Conservation (phyloP, 805 yeast species). For the Nadsonia fulvescens region DNA sequence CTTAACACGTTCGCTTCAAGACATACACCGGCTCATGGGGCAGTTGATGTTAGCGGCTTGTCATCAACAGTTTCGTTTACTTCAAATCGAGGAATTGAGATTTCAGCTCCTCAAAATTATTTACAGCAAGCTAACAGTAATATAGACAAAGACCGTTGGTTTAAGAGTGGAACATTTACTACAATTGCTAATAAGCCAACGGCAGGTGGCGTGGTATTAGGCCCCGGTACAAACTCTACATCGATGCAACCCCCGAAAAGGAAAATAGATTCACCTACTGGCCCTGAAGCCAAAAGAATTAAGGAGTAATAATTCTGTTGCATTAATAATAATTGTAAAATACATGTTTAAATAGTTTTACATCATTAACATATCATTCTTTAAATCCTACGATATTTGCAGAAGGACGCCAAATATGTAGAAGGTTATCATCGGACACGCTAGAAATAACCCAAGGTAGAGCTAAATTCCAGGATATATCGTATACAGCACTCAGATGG, state of each 20-base stretch:
- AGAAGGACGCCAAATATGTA: conserved; percentile 92
- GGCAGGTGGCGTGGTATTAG: too few species aligned
- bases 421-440: conserved; percentile 68
- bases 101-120: conserved; percentile 11
- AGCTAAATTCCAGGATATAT: conserved; percentile 63
- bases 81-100: conserved; percentile 13
- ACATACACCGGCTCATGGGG: conserved; percentile 2
- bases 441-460: conserved; percentile 56
- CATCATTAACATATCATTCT: too few species aligned
- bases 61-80: conserved; percentile 12
- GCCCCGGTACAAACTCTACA: too few species aligned
- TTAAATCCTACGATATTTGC: too few species aligned
- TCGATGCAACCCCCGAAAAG: too few species aligned
- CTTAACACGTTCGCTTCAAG: conserved; percentile 5
- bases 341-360: too few species aligned
- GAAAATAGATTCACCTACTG: too few species aligned
- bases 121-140: conserved; percentile 2
- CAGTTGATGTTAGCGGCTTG: conserved; percentile 8
- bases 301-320: too few species aligned
- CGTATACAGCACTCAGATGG: conserved; percentile 75
- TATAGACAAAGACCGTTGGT: conserved; percentile 12
- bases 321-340: too few species aligned
- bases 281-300: too few species aligned
- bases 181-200: too few species aligned
- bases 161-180: conserved; percentile 12